These are phyloP conservation scores for Chrysanthemum seticuspe DNA, from an alignment of 129 eudicot genomes.

Conservation along the genomic window DNA sequence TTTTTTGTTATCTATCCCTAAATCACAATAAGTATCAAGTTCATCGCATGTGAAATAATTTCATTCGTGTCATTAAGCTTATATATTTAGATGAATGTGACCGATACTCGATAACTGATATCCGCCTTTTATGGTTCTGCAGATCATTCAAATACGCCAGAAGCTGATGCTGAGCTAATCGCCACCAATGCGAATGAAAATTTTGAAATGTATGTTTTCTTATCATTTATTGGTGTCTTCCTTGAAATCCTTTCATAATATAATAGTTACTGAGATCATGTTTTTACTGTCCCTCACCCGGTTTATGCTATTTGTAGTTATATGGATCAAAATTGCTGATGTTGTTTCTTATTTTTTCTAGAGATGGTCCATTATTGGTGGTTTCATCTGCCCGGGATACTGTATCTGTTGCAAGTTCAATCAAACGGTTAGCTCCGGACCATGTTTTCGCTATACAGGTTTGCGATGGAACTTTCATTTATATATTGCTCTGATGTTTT, in stretches of 20 bases:
- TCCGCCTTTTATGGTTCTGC: slow-evolving; percentile 29
- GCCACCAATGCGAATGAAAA: slow-evolving; percentile 45
- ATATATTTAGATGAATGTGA: no score
- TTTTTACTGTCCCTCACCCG: neutral
- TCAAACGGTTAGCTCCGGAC: slow-evolving; percentile 76
- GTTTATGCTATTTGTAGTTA: slow-evolving; percentile 12
- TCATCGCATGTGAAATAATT: neutral
- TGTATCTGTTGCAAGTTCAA: slow-evolving; percentile 59
- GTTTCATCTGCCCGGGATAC: slow-evolving; percentile 92
- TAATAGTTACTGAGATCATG: neutral
- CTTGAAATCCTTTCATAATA: neutral
- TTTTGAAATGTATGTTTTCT: slow-evolving; percentile 48
- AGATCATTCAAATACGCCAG: slow-evolving; percentile 41
- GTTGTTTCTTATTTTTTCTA: slow-evolving; percentile 13
- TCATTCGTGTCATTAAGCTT: neutral
- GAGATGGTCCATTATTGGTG: slow-evolving; percentile 82
- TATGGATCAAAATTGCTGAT: neutral
- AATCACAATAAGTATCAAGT: neutral
- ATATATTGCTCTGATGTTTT: neutral
- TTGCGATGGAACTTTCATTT: slow-evolving; percentile 21
- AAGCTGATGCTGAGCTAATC: slow-evolving; percentile 67
- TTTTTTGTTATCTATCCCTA: neutral
- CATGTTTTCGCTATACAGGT: slow-evolving; percentile 84
- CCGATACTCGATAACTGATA: neutral
- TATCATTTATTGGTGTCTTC: neutral